phyloP scores from a whole-genome alignment of 306 rosid species.

The Aeschynomene evenia region DNA sequence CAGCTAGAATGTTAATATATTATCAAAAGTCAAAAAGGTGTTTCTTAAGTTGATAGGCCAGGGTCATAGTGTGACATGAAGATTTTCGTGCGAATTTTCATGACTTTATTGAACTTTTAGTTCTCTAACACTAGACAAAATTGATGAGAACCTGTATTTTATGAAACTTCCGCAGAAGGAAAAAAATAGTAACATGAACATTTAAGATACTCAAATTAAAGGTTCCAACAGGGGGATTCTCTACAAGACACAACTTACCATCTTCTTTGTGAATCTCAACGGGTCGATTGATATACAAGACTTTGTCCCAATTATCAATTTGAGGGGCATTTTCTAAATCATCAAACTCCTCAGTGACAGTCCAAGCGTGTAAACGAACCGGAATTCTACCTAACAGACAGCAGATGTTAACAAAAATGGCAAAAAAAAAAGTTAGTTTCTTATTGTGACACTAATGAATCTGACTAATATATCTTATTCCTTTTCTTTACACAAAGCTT shows the following conservation, averaged over 20 bases:
- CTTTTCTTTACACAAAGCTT: background rate
- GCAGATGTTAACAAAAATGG: slow-evolving; percentile 17
- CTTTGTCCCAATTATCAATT: slow-evolving; percentile 86
- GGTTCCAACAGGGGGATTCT: background rate
- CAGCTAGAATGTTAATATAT: background rate
- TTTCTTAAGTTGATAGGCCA: background rate
- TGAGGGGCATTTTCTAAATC: slow-evolving; percentile 80
- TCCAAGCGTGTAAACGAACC: slow-evolving; percentile 77
- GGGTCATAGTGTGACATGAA: background rate
- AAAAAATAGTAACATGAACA: background rate
- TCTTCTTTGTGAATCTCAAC: slow-evolving; percentile 70
- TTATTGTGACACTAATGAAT: too few relatives aligned
- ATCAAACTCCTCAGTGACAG: slow-evolving; percentile 58
- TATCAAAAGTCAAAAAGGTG: background rate
- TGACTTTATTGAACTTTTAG: background rate
- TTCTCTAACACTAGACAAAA: background rate
- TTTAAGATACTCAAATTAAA: slow-evolving; percentile 19
- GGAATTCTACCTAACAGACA: slow-evolving; percentile 68
- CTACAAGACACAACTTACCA: slow-evolving; percentile 46
- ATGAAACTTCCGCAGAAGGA: background rate
- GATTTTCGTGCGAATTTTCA: background rate
- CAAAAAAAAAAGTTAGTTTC: slow-evolving; percentile 21
- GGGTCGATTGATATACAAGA: slow-evolving; percentile 79
- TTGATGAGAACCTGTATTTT: background rate
- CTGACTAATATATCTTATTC: background rate